phyloP scores from a whole-genome alignment of 495 filamentous ascomycete genomes.

The Penicillium riverlandense region DNA sequence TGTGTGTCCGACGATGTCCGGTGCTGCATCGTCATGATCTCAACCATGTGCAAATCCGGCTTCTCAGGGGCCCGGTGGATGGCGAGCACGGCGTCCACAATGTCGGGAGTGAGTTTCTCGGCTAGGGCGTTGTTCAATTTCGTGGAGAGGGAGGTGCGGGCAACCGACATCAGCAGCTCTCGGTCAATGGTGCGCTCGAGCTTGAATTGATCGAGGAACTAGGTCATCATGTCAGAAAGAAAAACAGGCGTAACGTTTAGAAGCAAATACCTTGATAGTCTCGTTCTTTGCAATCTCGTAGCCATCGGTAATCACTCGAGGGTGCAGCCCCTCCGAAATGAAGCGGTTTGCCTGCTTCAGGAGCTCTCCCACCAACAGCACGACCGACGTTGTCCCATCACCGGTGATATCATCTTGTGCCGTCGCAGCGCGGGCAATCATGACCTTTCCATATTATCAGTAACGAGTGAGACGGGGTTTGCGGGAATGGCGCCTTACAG shows the following conservation, averaged over 20 bases:
- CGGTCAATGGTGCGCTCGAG: slow-evolving; percentile 77
- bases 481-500: slow-evolving; percentile 45
- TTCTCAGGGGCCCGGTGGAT: slow-evolving; percentile 88
- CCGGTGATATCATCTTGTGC: slow-evolving; percentile 98
- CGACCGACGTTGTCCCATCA: slow-evolving; percentile 95
- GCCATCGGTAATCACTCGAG: slow-evolving; percentile 92
- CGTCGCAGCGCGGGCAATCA: slow-evolving; percentile 97
- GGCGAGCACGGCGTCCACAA: slow-evolving; percentile 90
- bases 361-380: slow-evolving; percentile 90
- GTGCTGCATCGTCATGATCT: slow-evolving; percentile 99
- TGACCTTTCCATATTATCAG: slow-evolving; percentile 51
- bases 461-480: slow-evolving; percentile 9
- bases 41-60: slow-evolving; percentile 97
- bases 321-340: slow-evolving; percentile 91
- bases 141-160: slow-evolving; percentile 88
- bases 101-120: slow-evolving; percentile 82
- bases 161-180: slow-evolving; percentile 88
- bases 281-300: slow-evolving; percentile 96
- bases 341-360: slow-evolving; percentile 95
- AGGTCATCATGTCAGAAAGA: no score
- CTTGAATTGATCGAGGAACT: slow-evolving; percentile 97
- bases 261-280: slow-evolving; percentile 61
- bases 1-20: slow-evolving; percentile 92
- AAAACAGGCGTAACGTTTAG: no score
- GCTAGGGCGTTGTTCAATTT: slow-evolving; percentile 87